These are phyloP conservation scores for Pichia eremophila DNA, from an alignment of 805 yeast genomes.

Conservation along the genomic window DNA sequence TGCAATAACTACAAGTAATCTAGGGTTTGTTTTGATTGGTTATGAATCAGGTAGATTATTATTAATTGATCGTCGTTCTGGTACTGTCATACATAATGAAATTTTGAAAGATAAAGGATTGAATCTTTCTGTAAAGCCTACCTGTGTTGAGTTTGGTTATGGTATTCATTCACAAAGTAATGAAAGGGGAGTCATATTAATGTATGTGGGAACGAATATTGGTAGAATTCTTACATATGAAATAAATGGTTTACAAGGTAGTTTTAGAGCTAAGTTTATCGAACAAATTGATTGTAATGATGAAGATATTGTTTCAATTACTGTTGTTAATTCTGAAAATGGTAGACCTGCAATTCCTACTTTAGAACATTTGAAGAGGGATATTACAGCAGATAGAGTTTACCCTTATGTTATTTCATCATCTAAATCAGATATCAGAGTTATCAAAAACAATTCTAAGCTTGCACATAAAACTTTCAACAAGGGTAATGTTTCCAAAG, in stretches of 20 bases:
- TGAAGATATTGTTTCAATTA: constrained; percentile 43
- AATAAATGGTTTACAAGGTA: constrained; percentile 56
- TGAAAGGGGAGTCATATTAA: constrained; percentile 42
- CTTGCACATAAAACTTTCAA: constrained; percentile 55
- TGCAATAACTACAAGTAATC: constrained; percentile 54
- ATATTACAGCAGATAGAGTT: constrained; percentile 30
- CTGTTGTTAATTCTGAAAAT: constrained; percentile 46
- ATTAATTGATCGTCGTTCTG: constrained; percentile 70
- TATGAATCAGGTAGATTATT: constrained; percentile 66
- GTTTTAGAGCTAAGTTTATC: constrained; percentile 46
- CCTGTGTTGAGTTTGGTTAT: constrained; percentile 64
- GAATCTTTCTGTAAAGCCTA: constrained; percentile 29
- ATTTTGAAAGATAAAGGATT: constrained; percentile 21
- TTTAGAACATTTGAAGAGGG: constrained; percentile 42
- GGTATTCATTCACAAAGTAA: constrained; percentile 33
- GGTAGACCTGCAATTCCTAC: constrained; percentile 65
- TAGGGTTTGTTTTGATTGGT: constrained; percentile 80
- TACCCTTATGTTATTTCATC: constrained; percentile 53
- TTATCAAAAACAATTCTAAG: constrained; percentile 52
- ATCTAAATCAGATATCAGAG: constrained; percentile 52
- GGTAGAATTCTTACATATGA: constrained; percentile 66
- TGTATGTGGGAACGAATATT: constrained; percentile 65
- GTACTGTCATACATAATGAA: constrained; percentile 38
- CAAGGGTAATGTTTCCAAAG: constrained; percentile 34
- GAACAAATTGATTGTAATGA: constrained; percentile 41